Conservation (phyloP, 192 early-diverging fungal species). For the Spinellus fusiger region DNA sequence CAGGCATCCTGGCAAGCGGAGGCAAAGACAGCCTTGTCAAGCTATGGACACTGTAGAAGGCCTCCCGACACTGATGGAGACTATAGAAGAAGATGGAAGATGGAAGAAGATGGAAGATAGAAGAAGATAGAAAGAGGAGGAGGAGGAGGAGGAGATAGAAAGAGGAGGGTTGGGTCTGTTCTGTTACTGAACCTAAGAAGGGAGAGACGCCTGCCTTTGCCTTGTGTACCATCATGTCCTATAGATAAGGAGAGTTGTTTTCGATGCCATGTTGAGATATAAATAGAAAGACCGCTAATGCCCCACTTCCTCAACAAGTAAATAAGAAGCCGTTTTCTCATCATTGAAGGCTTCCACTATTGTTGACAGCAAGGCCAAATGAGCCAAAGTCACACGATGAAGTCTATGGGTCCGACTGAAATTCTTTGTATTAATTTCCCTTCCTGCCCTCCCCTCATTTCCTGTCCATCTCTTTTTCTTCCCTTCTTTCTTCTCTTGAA, state of each 20-base stretch:
- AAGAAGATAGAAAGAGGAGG: background rate
- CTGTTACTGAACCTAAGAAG: too few relatives aligned
- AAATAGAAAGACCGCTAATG: too few relatives aligned
- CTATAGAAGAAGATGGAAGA: background rate
- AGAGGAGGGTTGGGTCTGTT: too few relatives aligned
- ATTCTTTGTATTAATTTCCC: background rate
- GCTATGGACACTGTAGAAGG: slow-evolving; percentile 47
- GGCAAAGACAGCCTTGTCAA: slow-evolving; percentile 58
- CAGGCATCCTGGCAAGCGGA: slow-evolving; percentile 51
- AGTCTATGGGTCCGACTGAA: background rate
- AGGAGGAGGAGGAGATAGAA: too few relatives aligned
- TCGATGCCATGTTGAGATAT: too few relatives aligned
- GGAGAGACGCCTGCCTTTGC: too few relatives aligned
- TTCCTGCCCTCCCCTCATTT: background rate
- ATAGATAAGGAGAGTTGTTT: too few relatives aligned
- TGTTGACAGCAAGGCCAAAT: too few relatives aligned
- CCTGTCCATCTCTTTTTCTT: background rate
- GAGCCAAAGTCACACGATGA: background rate
- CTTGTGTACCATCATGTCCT: too few relatives aligned
- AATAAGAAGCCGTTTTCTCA: too few relatives aligned
- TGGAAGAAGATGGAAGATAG: background rate
- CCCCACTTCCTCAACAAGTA: too few relatives aligned
- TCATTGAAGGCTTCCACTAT: too few relatives aligned
- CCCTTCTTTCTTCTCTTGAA: background rate
- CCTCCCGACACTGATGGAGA: background rate